Evolutionary conservation across 2,329 filamentous ascomycete species (phyloP).

Genomic region (Chaetomium sp.): DNA sequence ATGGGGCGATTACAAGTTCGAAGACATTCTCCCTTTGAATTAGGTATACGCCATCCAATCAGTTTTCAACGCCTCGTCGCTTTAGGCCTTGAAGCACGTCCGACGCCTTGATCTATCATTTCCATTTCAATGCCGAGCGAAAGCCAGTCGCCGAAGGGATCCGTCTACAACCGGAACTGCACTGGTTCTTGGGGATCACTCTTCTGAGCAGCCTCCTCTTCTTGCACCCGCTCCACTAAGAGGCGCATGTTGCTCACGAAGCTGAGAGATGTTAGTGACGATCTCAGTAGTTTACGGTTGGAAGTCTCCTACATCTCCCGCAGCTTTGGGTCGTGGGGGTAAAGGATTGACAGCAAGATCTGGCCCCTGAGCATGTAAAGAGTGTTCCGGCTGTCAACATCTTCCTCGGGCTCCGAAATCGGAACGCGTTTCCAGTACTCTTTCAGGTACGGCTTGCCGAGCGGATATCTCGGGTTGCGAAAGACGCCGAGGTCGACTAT

Average conservation of each 20-base stretch:
- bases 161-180: slow-evolving; percentile 12
- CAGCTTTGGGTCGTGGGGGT: slow-evolving; percentile 29
- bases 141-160: not conserved
- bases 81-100: not conserved
- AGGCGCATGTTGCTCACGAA: slow-evolving; percentile 29
- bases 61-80: not conserved
- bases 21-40: not conserved
- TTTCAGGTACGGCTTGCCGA: slow-evolving; percentile 34
- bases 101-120: not conserved
- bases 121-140: too few species aligned
- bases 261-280: slow-evolving; percentile 13
- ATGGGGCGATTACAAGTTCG: not conserved
- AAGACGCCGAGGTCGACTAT: slow-evolving; percentile 35
- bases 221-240: slow-evolving; percentile 26
- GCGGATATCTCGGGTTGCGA: slow-evolving; percentile 35
- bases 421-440: slow-evolving; percentile 36
- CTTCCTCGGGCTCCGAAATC: slow-evolving; percentile 36
- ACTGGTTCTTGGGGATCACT: not conserved
- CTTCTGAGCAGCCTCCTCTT: slow-evolving; percentile 21
- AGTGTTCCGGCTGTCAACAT: slow-evolving; percentile 37
- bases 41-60: not conserved
- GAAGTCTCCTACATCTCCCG: slow-evolving; percentile 26
- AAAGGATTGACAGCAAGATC: slow-evolving; percentile 34
- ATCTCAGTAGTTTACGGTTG: not conserved
- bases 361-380: slow-evolving; percentile 37